phyloP scores from a whole-genome alignment of 1,284 basidiomycete genomes.

The Trichosporon coremiiforme region DNA sequence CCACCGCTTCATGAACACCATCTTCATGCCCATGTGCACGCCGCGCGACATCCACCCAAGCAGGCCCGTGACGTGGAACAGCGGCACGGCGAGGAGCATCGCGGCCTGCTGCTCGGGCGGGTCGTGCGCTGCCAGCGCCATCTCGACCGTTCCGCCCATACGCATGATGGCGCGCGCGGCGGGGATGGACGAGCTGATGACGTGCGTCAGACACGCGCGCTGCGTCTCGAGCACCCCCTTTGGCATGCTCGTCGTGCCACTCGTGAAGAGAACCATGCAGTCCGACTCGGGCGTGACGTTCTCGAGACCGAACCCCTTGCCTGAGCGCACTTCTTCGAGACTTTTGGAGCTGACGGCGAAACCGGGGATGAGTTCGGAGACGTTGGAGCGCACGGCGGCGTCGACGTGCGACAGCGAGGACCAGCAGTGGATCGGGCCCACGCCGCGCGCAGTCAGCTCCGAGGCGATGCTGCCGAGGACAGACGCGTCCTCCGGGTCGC shows the following conservation, averaged over 20 bases:
- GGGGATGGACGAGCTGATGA: conserved; percentile 35
- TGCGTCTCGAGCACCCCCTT: conserved; percentile 53
- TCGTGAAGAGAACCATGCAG: conserved; percentile 52
- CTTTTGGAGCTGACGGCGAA: background rate
- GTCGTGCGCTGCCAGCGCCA: conserved; percentile 25
- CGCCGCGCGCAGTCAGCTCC: conserved; percentile 9
- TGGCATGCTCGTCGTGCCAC: conserved; percentile 43
- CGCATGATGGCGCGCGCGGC: conserved; percentile 36
- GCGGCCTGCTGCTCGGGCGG: conserved; percentile 36
- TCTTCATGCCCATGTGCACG: conserved; percentile 43
- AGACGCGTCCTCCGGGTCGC: conserved; percentile 41
- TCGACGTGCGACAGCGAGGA: background rate
- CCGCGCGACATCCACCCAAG: conserved; percentile 49
- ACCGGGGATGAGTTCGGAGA: background rate
- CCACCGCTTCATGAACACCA: conserved; percentile 49
- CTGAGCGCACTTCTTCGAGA: background rate
- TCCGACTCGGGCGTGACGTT: conserved; percentile 44
- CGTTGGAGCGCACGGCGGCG: background rate
- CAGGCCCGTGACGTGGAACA: conserved; percentile 54
- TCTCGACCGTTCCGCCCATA: conserved; percentile 22
- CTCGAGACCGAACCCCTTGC: conserved; percentile 26
- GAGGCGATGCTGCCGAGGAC: conserved; percentile 29
- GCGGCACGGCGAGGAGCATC: conserved; percentile 47
- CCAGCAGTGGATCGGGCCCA: conserved; percentile 23
- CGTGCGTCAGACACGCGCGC: conserved; percentile 44